These are phyloP conservation scores for Mycena vulgaris DNA, from an alignment of 768 basidiomycete species.

Conservation along the genomic window DNA sequence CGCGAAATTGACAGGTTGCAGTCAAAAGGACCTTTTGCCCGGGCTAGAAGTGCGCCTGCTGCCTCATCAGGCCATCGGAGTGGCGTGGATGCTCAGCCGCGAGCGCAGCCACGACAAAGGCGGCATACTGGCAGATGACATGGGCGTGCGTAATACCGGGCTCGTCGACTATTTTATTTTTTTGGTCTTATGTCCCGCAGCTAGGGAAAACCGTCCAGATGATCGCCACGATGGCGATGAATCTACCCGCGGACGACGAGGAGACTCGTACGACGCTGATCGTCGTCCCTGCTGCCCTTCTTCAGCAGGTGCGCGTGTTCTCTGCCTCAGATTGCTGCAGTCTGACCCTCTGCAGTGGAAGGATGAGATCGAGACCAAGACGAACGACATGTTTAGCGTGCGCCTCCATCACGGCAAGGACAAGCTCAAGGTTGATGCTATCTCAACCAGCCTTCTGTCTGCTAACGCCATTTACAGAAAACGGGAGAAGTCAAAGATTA, in stretches of 20 bases:
- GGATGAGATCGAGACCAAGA: conserved; percentile 80
- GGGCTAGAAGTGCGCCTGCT: conserved; percentile 81
- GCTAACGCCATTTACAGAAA: conserved; percentile 48
- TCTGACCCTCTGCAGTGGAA: conserved; percentile 66
- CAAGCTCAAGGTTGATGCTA: conserved; percentile 65
- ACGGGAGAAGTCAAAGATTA: conserved; percentile 63
- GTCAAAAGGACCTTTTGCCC: conserved; percentile 70
- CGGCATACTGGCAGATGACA: conserved; percentile 81
- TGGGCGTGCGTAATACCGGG: conserved; percentile 68
- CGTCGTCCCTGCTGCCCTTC: conserved; percentile 82
- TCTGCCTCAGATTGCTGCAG: background rate
- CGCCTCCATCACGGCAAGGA: conserved; percentile 83
- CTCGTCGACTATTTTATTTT: background rate
- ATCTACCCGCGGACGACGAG: conserved; percentile 66
- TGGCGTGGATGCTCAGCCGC: conserved; percentile 83
- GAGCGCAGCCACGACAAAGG: conserved; percentile 68
- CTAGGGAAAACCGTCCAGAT: conserved; percentile 79
- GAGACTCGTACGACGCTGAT: conserved; percentile 73
- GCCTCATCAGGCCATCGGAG: conserved; percentile 84
- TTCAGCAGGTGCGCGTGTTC: conserved; percentile 68
- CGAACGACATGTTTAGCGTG: conserved; percentile 72
- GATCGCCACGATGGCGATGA: conserved; percentile 84
- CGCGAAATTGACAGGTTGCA: conserved; percentile 37
- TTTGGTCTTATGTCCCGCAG: conserved; percentile 36
- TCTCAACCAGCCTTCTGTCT: background rate